These are phyloP conservation scores for Stephanodiscus triporus DNA, from an alignment of 108 stramenopile genomes.

Conservation along the genomic window DNA sequence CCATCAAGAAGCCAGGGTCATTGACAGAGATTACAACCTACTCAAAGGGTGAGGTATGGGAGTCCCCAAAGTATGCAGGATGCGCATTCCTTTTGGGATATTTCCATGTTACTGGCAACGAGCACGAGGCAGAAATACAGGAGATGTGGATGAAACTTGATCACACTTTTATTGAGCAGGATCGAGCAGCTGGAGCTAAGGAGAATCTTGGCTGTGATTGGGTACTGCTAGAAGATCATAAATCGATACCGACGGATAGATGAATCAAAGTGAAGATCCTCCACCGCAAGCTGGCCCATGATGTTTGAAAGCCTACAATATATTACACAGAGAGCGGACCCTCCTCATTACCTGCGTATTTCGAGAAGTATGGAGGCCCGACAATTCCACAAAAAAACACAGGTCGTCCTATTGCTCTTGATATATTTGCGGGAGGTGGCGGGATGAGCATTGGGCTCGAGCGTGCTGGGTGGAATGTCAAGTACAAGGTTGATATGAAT, in stretches of 20 bases:
- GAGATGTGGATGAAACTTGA: slow-evolving; percentile 5
- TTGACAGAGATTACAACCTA: background rate
- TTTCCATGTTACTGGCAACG: background rate
- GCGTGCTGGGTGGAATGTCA: slow-evolving; percentile 31
- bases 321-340: background rate
- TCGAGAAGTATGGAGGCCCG: background rate
- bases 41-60: background rate
- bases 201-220: background rate
- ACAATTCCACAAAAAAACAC: background rate
- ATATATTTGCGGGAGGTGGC: slow-evolving; percentile 48
- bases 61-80: background rate
- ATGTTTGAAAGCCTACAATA: background rate
- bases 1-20: background rate
- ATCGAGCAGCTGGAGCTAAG: background rate
- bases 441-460: slow-evolving; percentile 29
- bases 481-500: slow-evolving; percentile 31
- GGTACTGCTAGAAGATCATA: background rate
- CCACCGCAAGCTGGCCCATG: background rate
- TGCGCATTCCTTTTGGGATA: background rate
- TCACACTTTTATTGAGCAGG: background rate
- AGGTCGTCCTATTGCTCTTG: slow-evolving; percentile 1
- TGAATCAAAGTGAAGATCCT: background rate
- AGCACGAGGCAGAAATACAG: background rate
- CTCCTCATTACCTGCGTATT: background rate
- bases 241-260: background rate